Conservation (phyloP, 106 monocot genomes). For the Apostasia ramifera region DNA sequence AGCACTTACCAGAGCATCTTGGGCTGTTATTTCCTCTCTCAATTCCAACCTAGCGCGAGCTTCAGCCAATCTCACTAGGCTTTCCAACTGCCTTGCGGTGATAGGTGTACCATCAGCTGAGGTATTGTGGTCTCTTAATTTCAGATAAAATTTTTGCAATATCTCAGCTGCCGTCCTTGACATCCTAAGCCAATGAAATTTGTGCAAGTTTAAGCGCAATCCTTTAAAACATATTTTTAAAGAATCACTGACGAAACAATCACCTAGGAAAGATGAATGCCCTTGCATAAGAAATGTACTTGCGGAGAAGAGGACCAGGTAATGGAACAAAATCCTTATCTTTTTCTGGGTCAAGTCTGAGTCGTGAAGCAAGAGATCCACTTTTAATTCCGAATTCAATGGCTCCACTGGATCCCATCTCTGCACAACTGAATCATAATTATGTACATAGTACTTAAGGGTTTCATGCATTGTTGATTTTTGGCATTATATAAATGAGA, state of each 20-base stretch:
- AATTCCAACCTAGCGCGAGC: conserved; percentile 95
- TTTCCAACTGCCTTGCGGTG: conserved; percentile 92
- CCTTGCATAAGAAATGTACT: conserved; percentile 95
- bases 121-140: conserved; percentile 68
- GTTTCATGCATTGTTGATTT: background rate
- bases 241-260: background rate
- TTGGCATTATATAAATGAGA: background rate
- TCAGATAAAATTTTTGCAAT: conserved; percentile 83
- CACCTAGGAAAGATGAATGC: conserved; percentile 76
- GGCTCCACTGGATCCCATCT: conserved; percentile 18
- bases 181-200: conserved; percentile 41
- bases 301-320: conserved; percentile 81
- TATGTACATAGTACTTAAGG: background rate
- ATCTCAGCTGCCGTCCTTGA: conserved; percentile 80
- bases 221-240: background rate
- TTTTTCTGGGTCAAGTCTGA: conserved; percentile 70
- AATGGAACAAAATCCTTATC: conserved; percentile 80
- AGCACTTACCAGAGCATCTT: conserved; percentile 78
- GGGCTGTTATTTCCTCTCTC: conserved; percentile 78
- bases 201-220: background rate
- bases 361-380: conserved; percentile 55
- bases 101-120: conserved; percentile 97
- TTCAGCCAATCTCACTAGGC: conserved; percentile 92
- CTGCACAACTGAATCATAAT: conserved; percentile 23
- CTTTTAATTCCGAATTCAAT: conserved; percentile 17